These are phyloP conservation scores for Botrytis hyacinthi DNA, from an alignment of 2,329 filamentous ascomycete genomes.

Conservation along the genomic window DNA sequence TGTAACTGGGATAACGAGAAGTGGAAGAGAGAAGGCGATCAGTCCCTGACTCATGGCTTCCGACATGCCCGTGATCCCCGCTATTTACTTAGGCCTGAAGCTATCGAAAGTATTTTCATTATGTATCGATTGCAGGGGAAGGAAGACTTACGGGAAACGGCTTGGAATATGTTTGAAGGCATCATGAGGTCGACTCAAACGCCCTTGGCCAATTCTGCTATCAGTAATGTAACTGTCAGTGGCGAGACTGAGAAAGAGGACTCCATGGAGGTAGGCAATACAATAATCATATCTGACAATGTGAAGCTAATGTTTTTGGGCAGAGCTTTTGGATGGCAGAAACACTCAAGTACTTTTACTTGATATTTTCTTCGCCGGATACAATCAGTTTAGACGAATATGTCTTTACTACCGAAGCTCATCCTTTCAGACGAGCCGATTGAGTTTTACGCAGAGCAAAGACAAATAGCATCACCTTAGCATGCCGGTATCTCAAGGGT, in stretches of 20 bases:
- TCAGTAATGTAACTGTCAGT: constrained; percentile 41
- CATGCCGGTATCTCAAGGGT: not conserved
- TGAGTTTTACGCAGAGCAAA: not conserved
- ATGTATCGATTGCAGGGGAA: constrained; percentile 42
- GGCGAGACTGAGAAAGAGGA: constrained; percentile 42
- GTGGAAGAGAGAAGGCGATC: constrained; percentile 42
- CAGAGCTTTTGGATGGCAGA: constrained; percentile 58
- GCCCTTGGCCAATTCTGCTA: constrained; percentile 43
- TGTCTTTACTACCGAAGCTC: constrained; percentile 43
- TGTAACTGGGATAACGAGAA: constrained; percentile 45
- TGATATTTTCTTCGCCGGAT: constrained; percentile 48
- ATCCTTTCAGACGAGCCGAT: constrained; percentile 26
- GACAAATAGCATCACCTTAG: too few species aligned
- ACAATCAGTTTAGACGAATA: constrained; percentile 58
- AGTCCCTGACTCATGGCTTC: constrained; percentile 21
- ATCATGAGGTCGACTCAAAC: constrained; percentile 45
- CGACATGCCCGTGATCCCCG: constrained; percentile 25
- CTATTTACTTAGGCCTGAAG: constrained; percentile 59
- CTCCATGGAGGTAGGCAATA: constrained; percentile 47
- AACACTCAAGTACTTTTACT: constrained; percentile 61
- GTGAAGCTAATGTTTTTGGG: not conserved
- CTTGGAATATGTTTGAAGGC: constrained; percentile 47
- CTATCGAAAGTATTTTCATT: constrained; percentile 64
- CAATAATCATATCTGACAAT: not conserved
- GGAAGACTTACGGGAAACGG: constrained; percentile 41